Evolutionary conservation across 2,329 filamentous ascomycete species (phyloP).

Genomic region (Ophiosphaerella korrae): DNA sequence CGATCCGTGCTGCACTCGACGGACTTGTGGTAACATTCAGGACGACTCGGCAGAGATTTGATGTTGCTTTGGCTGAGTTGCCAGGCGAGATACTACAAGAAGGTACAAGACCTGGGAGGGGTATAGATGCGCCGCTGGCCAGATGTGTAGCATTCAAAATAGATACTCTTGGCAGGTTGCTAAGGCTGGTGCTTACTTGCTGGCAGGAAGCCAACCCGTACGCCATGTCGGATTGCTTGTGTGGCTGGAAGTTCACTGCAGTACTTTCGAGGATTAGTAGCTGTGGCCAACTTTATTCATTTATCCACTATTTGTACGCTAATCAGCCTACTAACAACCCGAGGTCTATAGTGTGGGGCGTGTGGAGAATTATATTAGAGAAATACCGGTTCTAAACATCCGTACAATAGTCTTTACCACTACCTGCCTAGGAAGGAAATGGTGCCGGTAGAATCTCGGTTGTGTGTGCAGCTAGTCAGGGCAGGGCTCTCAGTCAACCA

Average conservation of each 20-base stretch:
- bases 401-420: not conserved
- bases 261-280: not conserved
- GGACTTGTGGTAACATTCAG: slow-evolving; percentile 6
- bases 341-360: not conserved
- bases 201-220: slow-evolving; percentile 8
- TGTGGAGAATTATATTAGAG: not conserved
- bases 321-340: not conserved
- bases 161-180: slow-evolving; percentile 3
- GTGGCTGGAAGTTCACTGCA: not conserved
- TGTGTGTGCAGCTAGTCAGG: too few relatives aligned
- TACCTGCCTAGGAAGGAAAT: not conserved
- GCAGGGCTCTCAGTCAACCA: too few relatives aligned
- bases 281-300: not conserved
- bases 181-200: slow-evolving; percentile 6
- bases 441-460: not conserved
- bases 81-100: slow-evolving; percentile 7
- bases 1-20: slow-evolving; percentile 39
- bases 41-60: slow-evolving; percentile 12
- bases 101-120: slow-evolving; percentile 8
- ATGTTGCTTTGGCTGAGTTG: slow-evolving; percentile 9
- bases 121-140: slow-evolving; percentile 2
- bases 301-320: not conserved
- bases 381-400: not conserved
- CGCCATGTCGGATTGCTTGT: slow-evolving; percentile 1
- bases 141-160: slow-evolving; percentile 12